Evolutionary conservation across 441 rosid genomes (phyloP), one percentile per base, ranked within the genome.

Genomic region (Pelargonium myrrhifolium): DNA sequence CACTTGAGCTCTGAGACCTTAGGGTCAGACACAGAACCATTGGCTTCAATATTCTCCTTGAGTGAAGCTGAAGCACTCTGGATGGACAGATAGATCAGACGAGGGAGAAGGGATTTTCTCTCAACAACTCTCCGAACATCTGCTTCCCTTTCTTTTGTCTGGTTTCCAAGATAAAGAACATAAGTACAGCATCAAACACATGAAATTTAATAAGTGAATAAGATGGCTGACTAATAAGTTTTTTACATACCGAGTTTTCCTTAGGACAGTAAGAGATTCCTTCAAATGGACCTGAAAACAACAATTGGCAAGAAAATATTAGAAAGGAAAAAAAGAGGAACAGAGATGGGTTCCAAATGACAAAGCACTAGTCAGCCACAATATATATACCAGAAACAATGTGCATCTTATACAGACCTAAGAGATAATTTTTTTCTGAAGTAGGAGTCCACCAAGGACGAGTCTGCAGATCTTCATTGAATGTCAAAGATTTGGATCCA

Each of bases 361-460:
- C 37, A n/a, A n/a, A 63, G 22, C 12, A 63, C 4, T 10, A 64
- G 9, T 64, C 9, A 58, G 9, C 31, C 37, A 60, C 2, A 14
- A 60, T 60, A 60, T 11, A 12, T 47, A 39, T n/a, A 43, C 31
- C 20, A 2, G 24, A 71, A 61, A 62, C 4, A 18, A 39, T 65
- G 21, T 8, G 47, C 26, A 56, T 40, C 51, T 37, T 8, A 56
- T 63, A 77, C 88, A 65, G 65, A 90, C 99, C 98, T 77, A 89
- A 80, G 22, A 95, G 86, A 80, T 87, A 84, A 74, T 95, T 95
- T 81, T 85, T 88, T 76, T 80, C 95, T 31, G 93, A 78, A 77
- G 78, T 77, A 78, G 98, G 99, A 17, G 97, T 90, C 98, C 99
- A 95, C 98, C 98, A 95, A 72, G 99, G 98, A 58, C 97, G 85